These are phyloP conservation scores for Fagopyrum esculentum DNA, from an alignment of 148 eudicot genomes.

Conservation along the genomic window DNA sequence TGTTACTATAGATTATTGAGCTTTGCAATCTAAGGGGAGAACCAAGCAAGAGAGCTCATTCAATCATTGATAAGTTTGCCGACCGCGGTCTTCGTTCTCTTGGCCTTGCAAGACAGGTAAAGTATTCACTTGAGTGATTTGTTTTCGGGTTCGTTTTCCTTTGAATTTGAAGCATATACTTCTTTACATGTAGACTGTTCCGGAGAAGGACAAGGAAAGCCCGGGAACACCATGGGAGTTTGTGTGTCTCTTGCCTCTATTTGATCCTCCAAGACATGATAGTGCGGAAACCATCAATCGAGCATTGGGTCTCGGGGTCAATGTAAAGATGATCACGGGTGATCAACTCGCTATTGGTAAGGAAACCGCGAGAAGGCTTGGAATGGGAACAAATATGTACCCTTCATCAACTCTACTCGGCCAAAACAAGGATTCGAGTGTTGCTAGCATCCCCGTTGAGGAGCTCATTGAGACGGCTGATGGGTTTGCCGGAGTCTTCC, in stretches of 20 bases:
- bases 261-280: conserved; percentile 83
- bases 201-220: conserved; percentile 72
- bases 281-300: conserved; percentile 75
- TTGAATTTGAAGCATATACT: background rate
- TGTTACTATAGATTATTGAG: conserved; percentile 47
- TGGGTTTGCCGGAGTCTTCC: conserved; percentile 13
- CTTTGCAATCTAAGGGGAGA: conserved; percentile 45
- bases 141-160: background rate
- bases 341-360: conserved; percentile 13
- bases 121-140: background rate
- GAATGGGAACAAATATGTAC: conserved; percentile 13
- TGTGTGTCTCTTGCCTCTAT: conserved; percentile 64
- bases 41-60: conserved; percentile 38
- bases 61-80: conserved; percentile 64
- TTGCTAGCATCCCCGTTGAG: conserved; percentile 5
- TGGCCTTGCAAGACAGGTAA: conserved; percentile 47
- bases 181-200: conserved; percentile 31
- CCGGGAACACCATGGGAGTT: conserved; percentile 67
- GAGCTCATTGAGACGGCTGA: conserved; percentile 22
- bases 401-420: background rate
- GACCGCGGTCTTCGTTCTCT: conserved; percentile 82
- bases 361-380: conserved; percentile 13
- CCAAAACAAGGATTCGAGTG: background rate
- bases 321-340: conserved; percentile 73
- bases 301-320: conserved; percentile 72